Conservation (phyloP, 257 asterid species). For the Nicotiana paniculata region DNA sequence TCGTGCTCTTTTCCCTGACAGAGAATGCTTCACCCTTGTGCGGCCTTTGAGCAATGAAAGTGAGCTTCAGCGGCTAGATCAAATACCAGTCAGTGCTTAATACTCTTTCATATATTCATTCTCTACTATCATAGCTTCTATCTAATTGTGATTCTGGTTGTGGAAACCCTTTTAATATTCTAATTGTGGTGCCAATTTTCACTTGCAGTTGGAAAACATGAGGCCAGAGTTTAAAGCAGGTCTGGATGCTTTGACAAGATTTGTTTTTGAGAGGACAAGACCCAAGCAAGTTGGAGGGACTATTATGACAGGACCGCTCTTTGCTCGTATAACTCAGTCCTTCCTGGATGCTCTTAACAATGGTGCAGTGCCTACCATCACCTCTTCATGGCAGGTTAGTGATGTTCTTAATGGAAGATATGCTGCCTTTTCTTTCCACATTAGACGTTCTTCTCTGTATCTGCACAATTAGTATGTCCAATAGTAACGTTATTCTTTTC, state of each 20-base stretch:
- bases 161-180: background rate
- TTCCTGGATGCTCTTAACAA: slow-evolving; percentile 91
- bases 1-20: slow-evolving; percentile 96
- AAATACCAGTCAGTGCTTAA: slow-evolving; percentile 52
- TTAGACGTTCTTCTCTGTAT: background rate
- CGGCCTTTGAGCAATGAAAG: slow-evolving; percentile 80
- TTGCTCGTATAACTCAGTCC: slow-evolving; percentile 91
- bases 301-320: slow-evolving; percentile 92
- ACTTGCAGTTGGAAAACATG: slow-evolving; percentile 60
- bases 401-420: background rate
- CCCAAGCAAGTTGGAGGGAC: slow-evolving; percentile 94
- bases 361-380: slow-evolving; percentile 96
- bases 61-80: slow-evolving; percentile 89
- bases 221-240: slow-evolving; percentile 92
- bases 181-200: background rate
- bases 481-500: background rate
- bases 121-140: background rate
- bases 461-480: background rate
- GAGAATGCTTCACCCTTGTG: slow-evolving; percentile 94
- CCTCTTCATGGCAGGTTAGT: slow-evolving; percentile 97
- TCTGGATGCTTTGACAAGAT: slow-evolving; percentile 80
- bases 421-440: background rate
- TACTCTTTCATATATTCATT: background rate
- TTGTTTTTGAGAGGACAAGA: slow-evolving; percentile 89
- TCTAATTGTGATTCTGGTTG: background rate